Conservation (phyloP, 2,329 filamentous ascomycete species). For the Dryadomyces sulphureus region DNA sequence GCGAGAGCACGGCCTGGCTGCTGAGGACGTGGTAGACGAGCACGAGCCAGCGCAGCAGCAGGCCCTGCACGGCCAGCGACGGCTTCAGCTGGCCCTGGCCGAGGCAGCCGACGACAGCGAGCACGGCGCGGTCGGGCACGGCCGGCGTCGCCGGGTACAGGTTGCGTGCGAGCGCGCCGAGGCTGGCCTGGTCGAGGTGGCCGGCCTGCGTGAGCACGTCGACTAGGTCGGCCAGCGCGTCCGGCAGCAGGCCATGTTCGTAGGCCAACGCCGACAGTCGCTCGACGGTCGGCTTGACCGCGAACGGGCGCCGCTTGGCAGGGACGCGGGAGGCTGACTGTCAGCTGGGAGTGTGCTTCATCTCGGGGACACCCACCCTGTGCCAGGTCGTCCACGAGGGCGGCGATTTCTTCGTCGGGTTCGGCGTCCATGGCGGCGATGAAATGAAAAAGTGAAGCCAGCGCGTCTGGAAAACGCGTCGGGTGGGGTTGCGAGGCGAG, state of each 20-base stretch:
- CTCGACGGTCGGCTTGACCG: conserved; percentile 50
- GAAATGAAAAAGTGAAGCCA: not conserved
- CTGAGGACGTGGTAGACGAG: conserved; percentile 55
- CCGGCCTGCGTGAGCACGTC: conserved; percentile 51
- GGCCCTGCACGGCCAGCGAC: conserved; percentile 52
- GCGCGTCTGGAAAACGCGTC: not conserved
- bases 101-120: conserved; percentile 57
- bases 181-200: conserved; percentile 61
- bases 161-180: conserved; percentile 53
- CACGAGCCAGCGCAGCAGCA: conserved; percentile 64
- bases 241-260: conserved; percentile 49
- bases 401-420: conserved; percentile 8
- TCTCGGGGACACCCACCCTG: conserved; percentile 6
- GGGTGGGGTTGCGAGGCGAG: not conserved
- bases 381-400: conserved; percentile 10
- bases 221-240: conserved; percentile 47
- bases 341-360: not conserved
- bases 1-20: conserved; percentile 44
- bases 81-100: conserved; percentile 67
- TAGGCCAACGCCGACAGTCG: conserved; percentile 48
- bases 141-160: conserved; percentile 53
- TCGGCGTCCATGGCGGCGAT: conserved; percentile 7
- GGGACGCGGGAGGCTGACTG: conserved; percentile 41
- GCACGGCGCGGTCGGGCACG: conserved; percentile 44
- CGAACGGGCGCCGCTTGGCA: conserved; percentile 48